Evolutionary conservation across 208 protist genomes (phyloP).

Genomic region (Leishmania gerbilli): DNA sequence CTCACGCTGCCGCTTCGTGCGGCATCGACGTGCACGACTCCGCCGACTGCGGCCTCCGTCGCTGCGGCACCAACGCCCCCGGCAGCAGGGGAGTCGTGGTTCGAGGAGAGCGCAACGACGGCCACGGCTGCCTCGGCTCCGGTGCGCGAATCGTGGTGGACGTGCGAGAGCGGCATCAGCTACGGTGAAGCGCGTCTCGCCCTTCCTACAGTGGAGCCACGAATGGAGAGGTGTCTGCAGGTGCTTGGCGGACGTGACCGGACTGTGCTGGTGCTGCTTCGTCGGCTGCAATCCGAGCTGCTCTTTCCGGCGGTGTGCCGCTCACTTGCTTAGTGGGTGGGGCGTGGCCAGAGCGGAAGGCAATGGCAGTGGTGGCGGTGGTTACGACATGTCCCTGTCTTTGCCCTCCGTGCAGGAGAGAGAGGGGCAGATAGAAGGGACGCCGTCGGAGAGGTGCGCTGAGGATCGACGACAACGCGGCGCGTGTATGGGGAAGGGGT

Average conservation of each 20-base stretch:
- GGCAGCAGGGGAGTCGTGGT: neutral
- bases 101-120: neutral
- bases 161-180: neutral
- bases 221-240: conserved; percentile 19
- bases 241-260: conserved; percentile 25
- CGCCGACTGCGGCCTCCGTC: neutral
- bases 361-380: neutral
- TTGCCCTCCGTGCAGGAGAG: neutral
- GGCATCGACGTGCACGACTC: conserved; percentile 11
- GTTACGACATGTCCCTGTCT: neutral
- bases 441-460: neutral
- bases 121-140: neutral
- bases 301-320: conserved; percentile 20
- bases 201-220: conserved; percentile 5
- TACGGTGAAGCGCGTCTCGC: conserved; percentile 16
- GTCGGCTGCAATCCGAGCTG: conserved; percentile 23
- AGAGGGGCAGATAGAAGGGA: neutral
- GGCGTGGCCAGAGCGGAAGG: neutral
- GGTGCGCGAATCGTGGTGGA: neutral
- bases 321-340: neutral
- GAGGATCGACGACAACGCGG: neutral
- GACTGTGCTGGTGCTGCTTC: conserved; percentile 14
- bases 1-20: conserved; percentile 27
- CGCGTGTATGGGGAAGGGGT: neutral
- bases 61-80: neutral